Evolutionary conservation across 148 eudicot species (phyloP).

Genomic region (Nepenthes mirabilis): DNA sequence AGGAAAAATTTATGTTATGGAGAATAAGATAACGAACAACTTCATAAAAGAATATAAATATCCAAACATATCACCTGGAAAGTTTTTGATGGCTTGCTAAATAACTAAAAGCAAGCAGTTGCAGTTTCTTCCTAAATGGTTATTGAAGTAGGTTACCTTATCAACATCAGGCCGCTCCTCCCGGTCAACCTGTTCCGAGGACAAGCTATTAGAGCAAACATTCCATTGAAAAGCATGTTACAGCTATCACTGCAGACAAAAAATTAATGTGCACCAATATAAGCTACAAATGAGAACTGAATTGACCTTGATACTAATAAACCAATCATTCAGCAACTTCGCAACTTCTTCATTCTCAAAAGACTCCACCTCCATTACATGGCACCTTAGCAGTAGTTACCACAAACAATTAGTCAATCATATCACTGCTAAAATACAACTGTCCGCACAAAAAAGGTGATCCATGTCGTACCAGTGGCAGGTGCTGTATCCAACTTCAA

Average conservation of each 20-base stretch:
- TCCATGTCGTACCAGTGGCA: slow-evolving; percentile 75
- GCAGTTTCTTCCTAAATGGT: neutral
- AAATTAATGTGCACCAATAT: neutral
- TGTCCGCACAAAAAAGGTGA: neutral
- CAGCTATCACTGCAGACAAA: neutral
- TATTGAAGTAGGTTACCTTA: slow-evolving; percentile 31
- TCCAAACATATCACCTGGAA: too few relatives aligned
- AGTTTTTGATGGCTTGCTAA: too few relatives aligned
- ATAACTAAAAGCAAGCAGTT: neutral
- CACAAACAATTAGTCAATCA: slow-evolving; percentile 1
- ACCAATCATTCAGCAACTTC: slow-evolving; percentile 83
- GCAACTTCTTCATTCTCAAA: slow-evolving; percentile 88
- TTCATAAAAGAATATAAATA: too few relatives aligned
- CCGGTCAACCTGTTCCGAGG: slow-evolving; percentile 64
- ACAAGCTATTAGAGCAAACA: slow-evolving; percentile 2
- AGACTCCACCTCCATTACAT: slow-evolving; percentile 99
- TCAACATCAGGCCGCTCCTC: slow-evolving; percentile 99
- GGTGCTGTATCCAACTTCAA: slow-evolving; percentile 94
- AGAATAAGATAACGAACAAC: too few relatives aligned
- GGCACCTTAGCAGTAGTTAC: slow-evolving; percentile 53
- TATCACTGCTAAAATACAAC: neutral
- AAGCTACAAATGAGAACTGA: neutral
- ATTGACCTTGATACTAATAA: slow-evolving; percentile 84
- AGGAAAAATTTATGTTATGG: too few relatives aligned
- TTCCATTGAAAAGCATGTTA: neutral